Percentiles rank a stretch among this genome's conserved stretches.
phyloP scores from a whole-genome alignment of 208 protist species.

The Borovskyia barvae region DNA sequence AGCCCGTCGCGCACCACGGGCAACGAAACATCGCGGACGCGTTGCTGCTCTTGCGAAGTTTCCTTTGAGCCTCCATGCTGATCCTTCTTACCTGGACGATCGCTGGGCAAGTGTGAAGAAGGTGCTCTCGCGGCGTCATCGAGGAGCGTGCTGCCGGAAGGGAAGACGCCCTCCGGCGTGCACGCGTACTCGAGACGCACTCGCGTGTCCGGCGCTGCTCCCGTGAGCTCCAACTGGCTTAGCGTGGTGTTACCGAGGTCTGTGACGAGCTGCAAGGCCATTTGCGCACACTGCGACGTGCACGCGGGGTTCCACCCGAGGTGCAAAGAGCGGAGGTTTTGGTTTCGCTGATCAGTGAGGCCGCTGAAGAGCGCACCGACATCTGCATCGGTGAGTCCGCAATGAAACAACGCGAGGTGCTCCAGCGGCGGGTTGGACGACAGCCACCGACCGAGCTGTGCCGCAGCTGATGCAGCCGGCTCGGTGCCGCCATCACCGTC shows the following conservation, averaged over 20 bases:
- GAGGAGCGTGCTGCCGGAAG: conserved; percentile 18
- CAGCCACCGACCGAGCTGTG: conserved; percentile 34
- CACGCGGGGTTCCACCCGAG: conserved; percentile 21
- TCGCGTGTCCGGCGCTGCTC: conserved; percentile 11
- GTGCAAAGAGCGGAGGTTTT: conserved; percentile 2
- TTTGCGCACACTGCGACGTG: conserved; percentile 18
- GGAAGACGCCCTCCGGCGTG: conserved; percentile 18
- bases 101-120: neutral
- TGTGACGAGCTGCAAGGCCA: conserved; percentile 13
- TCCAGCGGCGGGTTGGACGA: conserved; percentile 37
- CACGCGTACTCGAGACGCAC: conserved; percentile 30
- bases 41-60: neutral
- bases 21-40: neutral
- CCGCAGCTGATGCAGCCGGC: too few relatives aligned
- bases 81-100: neutral
- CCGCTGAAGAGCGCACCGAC: conserved; percentile 41
- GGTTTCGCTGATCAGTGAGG: conserved; percentile 9
- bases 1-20: neutral
- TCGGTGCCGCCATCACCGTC: too few relatives aligned
- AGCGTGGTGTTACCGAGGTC: conserved; percentile 12
- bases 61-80: neutral
- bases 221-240: conserved; percentile 12
- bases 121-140: neutral
- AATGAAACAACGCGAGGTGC: conserved; percentile 61
- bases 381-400: conserved; percentile 51